Conservation (phyloP, 176 grass and related monocot genomes). For the Musa itinerans region DNA sequence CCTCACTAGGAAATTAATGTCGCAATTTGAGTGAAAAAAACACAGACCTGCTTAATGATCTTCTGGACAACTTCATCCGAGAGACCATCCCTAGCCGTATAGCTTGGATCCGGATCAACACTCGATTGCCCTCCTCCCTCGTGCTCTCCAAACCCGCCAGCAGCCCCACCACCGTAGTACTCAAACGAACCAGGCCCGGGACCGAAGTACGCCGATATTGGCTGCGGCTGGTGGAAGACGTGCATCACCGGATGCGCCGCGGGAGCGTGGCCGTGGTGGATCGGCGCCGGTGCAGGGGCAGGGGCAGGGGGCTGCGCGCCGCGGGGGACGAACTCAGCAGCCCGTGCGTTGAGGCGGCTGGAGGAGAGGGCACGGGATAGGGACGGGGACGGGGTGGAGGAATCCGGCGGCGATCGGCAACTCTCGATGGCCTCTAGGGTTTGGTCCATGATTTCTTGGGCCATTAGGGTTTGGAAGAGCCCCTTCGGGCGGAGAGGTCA, state of each 20-base stretch:
- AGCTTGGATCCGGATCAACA: background rate
- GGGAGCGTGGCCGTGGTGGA: background rate
- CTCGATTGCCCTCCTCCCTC: slow-evolving; percentile 10
- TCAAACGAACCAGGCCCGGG: background rate
- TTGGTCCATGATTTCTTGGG: slow-evolving; percentile 42
- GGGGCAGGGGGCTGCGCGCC: slow-evolving; percentile 19
- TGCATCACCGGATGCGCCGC: background rate
- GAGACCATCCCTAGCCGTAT: background rate
- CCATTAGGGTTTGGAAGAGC: slow-evolving; percentile 48
- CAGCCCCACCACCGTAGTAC: background rate
- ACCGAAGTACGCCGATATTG: background rate
- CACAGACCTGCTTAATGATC: slow-evolving; percentile 15
- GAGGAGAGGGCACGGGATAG: slow-evolving; percentile 48
- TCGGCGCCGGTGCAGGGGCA: background rate
- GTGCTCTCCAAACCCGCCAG: background rate
- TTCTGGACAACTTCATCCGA: slow-evolving; percentile 15
- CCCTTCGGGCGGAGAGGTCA: slow-evolving; percentile 12
- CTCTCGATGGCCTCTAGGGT: slow-evolving; percentile 10
- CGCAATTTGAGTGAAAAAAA: slow-evolving; percentile 24
- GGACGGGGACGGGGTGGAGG: slow-evolving; percentile 21
- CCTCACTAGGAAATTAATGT: slow-evolving; percentile 36
- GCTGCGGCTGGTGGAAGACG: slow-evolving; percentile 1
- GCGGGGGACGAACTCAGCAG: slow-evolving; percentile 84
- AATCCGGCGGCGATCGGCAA: slow-evolving; percentile 6
- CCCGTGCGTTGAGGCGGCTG: slow-evolving; percentile 74